Base-by-base conservation (phyloP, 371 early-diverging fungal species). In the Entomophthora muscae region DNA sequence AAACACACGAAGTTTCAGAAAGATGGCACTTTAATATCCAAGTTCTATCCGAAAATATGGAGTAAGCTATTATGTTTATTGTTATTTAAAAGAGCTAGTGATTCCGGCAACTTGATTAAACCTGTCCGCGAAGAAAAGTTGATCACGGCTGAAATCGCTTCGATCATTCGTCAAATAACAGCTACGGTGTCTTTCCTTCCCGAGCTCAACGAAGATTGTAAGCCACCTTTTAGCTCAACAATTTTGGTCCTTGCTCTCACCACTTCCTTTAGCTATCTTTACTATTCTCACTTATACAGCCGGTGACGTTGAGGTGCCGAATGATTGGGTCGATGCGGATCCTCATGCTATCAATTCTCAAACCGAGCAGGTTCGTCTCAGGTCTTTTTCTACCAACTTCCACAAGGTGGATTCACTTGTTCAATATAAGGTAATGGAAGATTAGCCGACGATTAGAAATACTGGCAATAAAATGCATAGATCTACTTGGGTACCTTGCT, bases 11-110 rank as follows among this genome's bases (percentile, higher is more conserved):
- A 63, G 84, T 85, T 0, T 63, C 93, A 3, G 94, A 95, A 69
- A 80, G 93, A 59, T 95, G 96, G 96, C 89, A 92, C 67, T 95
- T 95, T 71, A 86, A 94, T 71, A 77, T 94, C 24, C 73, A 85
- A 51, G 60, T 86, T 27, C 75, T 76, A 65, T 68, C 60, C 63
- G 66, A 42, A 70, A 70, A 65, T 66, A 71, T 24, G 65, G 66
- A 32, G 54, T 31, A 52, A 12, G 65, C 31, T 30, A 53, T 13
- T 30, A 62, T 63, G 28, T 24, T 63, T 30, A 3, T 51, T 64
- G 5, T 10, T 28, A 23, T 66, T 32, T 42, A 31, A 23, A 22
- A 24, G 28, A 58, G 53, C n/a, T 61, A 53, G 21, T 30, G 51
- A 33, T 51, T 57, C 24, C 57, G 54, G 27, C 64, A 58, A 27